phyloP scores from a whole-genome alignment of 805 yeast genomes.

The Metschnikowia amazonensis region DNA sequence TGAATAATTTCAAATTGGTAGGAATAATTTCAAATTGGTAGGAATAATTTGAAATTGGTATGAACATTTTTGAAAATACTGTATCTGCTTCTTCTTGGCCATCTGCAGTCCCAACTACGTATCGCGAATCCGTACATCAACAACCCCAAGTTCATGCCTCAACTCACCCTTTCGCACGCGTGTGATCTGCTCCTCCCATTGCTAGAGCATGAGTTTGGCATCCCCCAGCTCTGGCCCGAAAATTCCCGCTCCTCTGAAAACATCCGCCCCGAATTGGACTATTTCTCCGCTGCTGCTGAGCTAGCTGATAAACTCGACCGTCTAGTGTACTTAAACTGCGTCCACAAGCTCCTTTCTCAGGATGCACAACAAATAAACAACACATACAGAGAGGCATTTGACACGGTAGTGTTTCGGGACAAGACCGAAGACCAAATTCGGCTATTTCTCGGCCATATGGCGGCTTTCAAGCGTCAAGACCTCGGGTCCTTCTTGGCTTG shows the following conservation, averaged over 20 bases:
- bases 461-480: slow-evolving; percentile 23
- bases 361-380: slow-evolving; percentile 16
- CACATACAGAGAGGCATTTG: slow-evolving; percentile 15
- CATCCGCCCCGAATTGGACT: not conserved
- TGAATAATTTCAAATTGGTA: too few relatives aligned
- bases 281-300: slow-evolving; percentile 19
- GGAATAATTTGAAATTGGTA: too few relatives aligned
- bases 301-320: slow-evolving; percentile 24
- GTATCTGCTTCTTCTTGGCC: too few relatives aligned
- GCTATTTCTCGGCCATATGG: slow-evolving; percentile 17
- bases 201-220: slow-evolving; percentile 32
- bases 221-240: slow-evolving; percentile 23
- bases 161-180: slow-evolving; percentile 10
- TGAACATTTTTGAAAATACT: too few relatives aligned
- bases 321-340: slow-evolving; percentile 28
- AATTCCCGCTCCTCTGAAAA: slow-evolving; percentile 6
- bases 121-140: not conserved
- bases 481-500: slow-evolving; percentile 26
- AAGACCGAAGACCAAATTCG: slow-evolving; percentile 15
- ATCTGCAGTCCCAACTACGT: too few relatives aligned
- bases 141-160: not conserved
- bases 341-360: slow-evolving; percentile 19
- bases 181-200: slow-evolving; percentile 24
- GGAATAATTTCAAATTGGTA: too few relatives aligned
- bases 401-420: slow-evolving; percentile 6